Conservation (phyloP, 441 rosid species). For the Brassica hybrid region DNA sequence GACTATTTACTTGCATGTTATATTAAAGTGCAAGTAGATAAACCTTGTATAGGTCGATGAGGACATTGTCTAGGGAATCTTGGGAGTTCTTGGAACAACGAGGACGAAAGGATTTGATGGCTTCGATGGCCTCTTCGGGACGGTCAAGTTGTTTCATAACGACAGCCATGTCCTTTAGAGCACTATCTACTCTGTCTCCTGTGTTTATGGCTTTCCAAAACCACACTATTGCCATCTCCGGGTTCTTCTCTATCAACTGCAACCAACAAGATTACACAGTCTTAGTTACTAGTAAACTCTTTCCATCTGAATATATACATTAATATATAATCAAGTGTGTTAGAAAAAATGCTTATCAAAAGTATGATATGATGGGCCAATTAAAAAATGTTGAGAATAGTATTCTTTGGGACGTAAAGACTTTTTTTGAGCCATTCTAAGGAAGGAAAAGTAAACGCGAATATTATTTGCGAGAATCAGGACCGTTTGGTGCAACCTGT, state of each 20-base stretch:
- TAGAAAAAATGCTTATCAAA: conserved; percentile 48
- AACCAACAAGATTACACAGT: not conserved
- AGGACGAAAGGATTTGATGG: conserved; percentile 69
- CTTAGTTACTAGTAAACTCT: not conserved
- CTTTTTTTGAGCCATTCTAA: conserved; percentile 19
- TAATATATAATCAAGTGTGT: not conserved
- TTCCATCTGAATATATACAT: no score
- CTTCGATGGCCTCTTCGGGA: conserved; percentile 85
- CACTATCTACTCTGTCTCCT: conserved; percentile 88
- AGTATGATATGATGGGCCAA: not conserved
- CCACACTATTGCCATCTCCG: conserved; percentile 68
- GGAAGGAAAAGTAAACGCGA: conserved; percentile 16
- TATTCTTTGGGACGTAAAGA: not conserved
- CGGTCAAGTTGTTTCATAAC: conserved; percentile 80
- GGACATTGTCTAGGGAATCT: conserved; percentile 86
- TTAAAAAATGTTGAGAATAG: not conserved
- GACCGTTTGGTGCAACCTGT: conserved; percentile 13
- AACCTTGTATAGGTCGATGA: conserved; percentile 90
- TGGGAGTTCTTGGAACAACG: conserved; percentile 81
- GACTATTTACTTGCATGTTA: not conserved
- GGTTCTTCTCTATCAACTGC: conserved; percentile 77
- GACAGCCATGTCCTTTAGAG: conserved; percentile 95
- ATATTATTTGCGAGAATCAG: conserved; percentile 3
- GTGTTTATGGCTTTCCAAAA: conserved; percentile 93
- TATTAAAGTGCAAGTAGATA: not conserved